These are phyloP conservation scores for Tetrapisispora nanseiensis DNA, from an alignment of 805 yeast species.

Conservation along the genomic window DNA sequence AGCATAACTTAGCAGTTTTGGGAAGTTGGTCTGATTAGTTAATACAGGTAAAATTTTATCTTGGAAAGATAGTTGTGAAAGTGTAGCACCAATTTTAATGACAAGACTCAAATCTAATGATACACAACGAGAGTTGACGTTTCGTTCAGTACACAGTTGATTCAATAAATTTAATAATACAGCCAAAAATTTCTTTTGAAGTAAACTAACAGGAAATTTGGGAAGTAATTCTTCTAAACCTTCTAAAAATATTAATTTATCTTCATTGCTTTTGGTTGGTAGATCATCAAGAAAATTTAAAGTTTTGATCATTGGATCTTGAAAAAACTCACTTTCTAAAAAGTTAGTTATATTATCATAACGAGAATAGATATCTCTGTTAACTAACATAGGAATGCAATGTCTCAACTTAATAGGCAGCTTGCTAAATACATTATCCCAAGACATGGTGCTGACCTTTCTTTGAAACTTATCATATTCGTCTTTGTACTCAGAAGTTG, in stretches of 20 bases:
- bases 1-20: slow-evolving; percentile 16
- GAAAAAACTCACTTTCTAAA: slow-evolving; percentile 63
- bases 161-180: slow-evolving; percentile 45
- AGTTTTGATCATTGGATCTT: slow-evolving; percentile 73
- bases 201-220: slow-evolving; percentile 48
- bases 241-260: slow-evolving; percentile 56
- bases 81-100: slow-evolving; percentile 48
- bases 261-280: slow-evolving; percentile 59
- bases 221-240: slow-evolving; percentile 47
- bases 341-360: slow-evolving; percentile 45
- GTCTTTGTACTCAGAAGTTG: slow-evolving; percentile 51
- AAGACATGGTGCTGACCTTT: slow-evolving; percentile 33
- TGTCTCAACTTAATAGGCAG: slow-evolving; percentile 48
- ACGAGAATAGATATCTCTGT: slow-evolving; percentile 44
- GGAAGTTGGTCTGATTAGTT: slow-evolving; percentile 12
- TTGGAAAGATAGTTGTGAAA: slow-evolving; percentile 71
- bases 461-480: slow-evolving; percentile 42
- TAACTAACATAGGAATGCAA: slow-evolving; percentile 42
- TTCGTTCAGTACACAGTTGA: slow-evolving; percentile 28
- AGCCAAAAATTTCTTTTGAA: slow-evolving; percentile 66
- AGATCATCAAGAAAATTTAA: slow-evolving; percentile 76
- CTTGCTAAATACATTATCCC: slow-evolving; percentile 39
- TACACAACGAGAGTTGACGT: slow-evolving; percentile 35
- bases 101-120: slow-evolving; percentile 38
- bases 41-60: slow-evolving; percentile 50